Evolutionary conservation across 1,284 basidiomycete genomes (phyloP), one percentile per base, ranked within the genome.

Genomic region (Agaricales sp.): DNA sequence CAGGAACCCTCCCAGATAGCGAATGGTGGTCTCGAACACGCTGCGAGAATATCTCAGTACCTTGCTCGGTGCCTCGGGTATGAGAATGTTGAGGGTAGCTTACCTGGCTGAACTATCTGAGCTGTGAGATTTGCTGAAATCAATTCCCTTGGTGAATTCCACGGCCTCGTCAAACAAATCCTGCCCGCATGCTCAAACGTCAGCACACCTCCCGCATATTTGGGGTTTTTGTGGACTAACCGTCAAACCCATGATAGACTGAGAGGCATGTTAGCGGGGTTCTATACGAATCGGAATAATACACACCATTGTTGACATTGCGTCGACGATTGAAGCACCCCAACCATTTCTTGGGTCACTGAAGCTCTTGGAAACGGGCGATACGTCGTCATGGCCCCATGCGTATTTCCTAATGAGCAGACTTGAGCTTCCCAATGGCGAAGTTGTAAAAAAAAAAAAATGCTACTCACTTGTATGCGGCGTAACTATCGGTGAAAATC

Each of bases 21-120:
- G 50, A 23, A 80, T 80, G 2, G 68, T 71, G 2, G 73, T 78
- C 59, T 80, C 77, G 56, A 80, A 79, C 3, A 73, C 67, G 2
- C 68, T 64, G 18, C 65, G 35, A 22, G 20, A 47, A n/a, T 12
- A 48, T 22, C 4, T 12, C n/a, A n/a, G n/a, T n/a, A 46, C n/a
- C 8, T 3, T 12, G 4, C 21, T 16, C 30, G 30, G 16, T 12
- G 11, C 16, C n/a, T n/a, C n/a, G n/a, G n/a, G n/a, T n/a, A n/a
- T n/a, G n/a, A n/a, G n/a, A 19, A 11, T 21, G 20, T 8, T 8
- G 8, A 19, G 18, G n/a, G 20, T 8, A 16, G 41, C 11, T 8
- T 21, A 43, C 41, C 41, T 43, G 20, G 20, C 41, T 16, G 8
- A 19, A 8, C 18, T 19, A 19, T 43, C 41, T 8, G n/a, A 11